These are phyloP conservation scores for Mucor plumbeus DNA, from an alignment of 371 early-diverging fungal genomes.

Conservation along the genomic window DNA sequence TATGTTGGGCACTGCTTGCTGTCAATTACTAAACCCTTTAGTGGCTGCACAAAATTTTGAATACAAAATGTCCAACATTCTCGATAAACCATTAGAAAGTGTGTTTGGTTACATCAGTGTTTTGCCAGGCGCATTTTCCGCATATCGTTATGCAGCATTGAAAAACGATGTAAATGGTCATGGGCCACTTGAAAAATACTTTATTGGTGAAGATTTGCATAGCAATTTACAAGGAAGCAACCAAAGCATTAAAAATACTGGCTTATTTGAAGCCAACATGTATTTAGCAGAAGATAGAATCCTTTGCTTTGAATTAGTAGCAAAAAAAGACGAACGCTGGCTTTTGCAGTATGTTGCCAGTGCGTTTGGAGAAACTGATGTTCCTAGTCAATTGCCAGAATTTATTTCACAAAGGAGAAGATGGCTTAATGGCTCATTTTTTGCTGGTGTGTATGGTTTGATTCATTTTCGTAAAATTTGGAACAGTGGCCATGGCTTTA, in stretches of 20 bases:
- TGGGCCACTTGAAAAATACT: slow-evolving; percentile 79
- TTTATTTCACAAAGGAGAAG: slow-evolving; percentile 88
- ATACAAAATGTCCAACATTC: slow-evolving; percentile 86
- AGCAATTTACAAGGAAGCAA: slow-evolving; percentile 53
- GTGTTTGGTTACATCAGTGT: slow-evolving; percentile 89
- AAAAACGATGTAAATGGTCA: slow-evolving; percentile 62
- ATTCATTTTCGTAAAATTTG: slow-evolving; percentile 62
- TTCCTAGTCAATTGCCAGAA: slow-evolving; percentile 79
- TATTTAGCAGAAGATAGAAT: slow-evolving; percentile 86
- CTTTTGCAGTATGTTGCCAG: slow-evolving; percentile 67
- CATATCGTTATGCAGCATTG: slow-evolving; percentile 81
- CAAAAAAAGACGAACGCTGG: slow-evolving; percentile 75
- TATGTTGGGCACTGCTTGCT: slow-evolving; percentile 71
- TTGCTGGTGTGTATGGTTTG: slow-evolving; percentile 66
- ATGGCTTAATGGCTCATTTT: slow-evolving; percentile 90
- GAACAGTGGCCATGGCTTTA: slow-evolving; percentile 65
- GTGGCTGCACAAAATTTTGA: slow-evolving; percentile 86
- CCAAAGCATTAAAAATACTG: slow-evolving; percentile 24
- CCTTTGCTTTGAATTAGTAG: slow-evolving; percentile 84
- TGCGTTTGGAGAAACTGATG: slow-evolving; percentile 87
- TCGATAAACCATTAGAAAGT: slow-evolving; percentile 87
- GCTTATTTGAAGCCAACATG: slow-evolving; percentile 77
- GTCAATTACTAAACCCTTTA: slow-evolving; percentile 77
- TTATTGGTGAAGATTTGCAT: slow-evolving; percentile 70
- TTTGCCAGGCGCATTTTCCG: slow-evolving; percentile 88